These are phyloP conservation scores for Asterochloris erici DNA, from an alignment of 139 green algal species.

Conservation along the genomic window DNA sequence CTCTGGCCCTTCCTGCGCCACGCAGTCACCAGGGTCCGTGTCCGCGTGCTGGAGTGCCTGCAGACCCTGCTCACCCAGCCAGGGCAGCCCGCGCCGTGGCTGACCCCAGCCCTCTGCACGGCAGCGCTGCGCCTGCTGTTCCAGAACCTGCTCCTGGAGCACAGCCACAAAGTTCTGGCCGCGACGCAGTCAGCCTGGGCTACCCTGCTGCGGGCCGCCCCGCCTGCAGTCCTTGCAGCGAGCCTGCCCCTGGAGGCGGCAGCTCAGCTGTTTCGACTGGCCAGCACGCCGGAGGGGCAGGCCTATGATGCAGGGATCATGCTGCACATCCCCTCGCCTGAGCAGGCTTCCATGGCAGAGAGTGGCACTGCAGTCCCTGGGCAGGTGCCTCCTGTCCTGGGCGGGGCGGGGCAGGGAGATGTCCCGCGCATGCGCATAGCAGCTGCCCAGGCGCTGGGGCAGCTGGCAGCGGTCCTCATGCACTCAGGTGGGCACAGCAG, in stretches of 20 bases:
- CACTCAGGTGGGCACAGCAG: too few relatives aligned
- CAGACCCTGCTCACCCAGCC: conserved; percentile 36
- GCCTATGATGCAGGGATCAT: background rate
- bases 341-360: background rate
- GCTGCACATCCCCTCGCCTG: conserved; percentile 2
- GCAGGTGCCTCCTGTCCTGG: conserved; percentile 4
- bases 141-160: conserved; percentile 79
- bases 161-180: conserved; percentile 40
- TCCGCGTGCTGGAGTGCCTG: conserved; percentile 60
- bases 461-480: conserved; percentile 21
- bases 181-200: conserved; percentile 54
- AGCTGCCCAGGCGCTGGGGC: conserved; percentile 40
- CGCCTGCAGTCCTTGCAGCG: background rate
- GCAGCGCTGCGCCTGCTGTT: conserved; percentile 53
- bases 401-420: conserved; percentile 25
- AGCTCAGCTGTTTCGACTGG: conserved; percentile 31
- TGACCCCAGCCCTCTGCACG: conserved; percentile 1
- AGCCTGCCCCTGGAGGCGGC: conserved; percentile 8
- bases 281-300: conserved; percentile 29
- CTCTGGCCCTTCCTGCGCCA: conserved; percentile 85
- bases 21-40: conserved; percentile 66
- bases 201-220: conserved; percentile 40
- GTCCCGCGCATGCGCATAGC: conserved; percentile 54
- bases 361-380: conserved; percentile 4
- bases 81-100: background rate